Evolutionary conservation across 495 filamentous ascomycete genomes (phyloP).

Genomic region (Xylaria bambusicola): DNA sequence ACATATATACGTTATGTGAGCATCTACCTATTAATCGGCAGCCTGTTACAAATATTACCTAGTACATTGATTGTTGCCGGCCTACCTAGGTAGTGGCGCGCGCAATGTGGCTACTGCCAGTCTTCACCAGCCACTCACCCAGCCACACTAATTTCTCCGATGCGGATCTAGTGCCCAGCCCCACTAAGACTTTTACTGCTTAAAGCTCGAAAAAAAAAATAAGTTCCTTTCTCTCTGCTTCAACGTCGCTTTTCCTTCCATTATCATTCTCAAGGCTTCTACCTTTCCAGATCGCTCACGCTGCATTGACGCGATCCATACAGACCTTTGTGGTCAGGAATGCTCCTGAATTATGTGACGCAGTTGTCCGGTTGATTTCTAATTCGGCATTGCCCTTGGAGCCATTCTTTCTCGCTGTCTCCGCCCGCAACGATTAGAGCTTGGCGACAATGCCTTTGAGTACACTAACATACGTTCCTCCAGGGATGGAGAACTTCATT

Average conservation of each 20-base stretch:
- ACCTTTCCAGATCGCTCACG: neutral
- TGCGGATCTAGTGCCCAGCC: constrained; percentile 6
- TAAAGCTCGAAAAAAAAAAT: constrained; percentile 17
- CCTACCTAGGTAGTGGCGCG: no score
- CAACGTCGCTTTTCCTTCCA: constrained; percentile 7
- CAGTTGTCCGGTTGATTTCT: neutral
- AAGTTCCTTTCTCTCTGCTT: neutral
- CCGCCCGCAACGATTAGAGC: neutral
- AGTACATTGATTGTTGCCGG: no score
- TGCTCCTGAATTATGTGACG: constrained; percentile 7
- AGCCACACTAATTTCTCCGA: constrained; percentile 9
- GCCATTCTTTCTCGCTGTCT: neutral
- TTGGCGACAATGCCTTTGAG: constrained; percentile 23
- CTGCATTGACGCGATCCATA: neutral
- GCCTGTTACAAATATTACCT: no score
- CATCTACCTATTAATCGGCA: no score
- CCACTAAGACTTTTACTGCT: constrained; percentile 26
- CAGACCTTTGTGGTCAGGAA: neutral
- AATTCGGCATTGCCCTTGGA: neutral
- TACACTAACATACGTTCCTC: constrained; percentile 22
- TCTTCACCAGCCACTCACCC: constrained; percentile 19
- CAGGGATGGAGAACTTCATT: constrained; percentile 61
- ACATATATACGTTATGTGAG: no score
- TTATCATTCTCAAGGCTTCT: neutral
- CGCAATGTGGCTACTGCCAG: neutral